These are phyloP conservation scores for Brassica hybrid DNA, from an alignment of 441 rosid genomes.

Conservation along the genomic window DNA sequence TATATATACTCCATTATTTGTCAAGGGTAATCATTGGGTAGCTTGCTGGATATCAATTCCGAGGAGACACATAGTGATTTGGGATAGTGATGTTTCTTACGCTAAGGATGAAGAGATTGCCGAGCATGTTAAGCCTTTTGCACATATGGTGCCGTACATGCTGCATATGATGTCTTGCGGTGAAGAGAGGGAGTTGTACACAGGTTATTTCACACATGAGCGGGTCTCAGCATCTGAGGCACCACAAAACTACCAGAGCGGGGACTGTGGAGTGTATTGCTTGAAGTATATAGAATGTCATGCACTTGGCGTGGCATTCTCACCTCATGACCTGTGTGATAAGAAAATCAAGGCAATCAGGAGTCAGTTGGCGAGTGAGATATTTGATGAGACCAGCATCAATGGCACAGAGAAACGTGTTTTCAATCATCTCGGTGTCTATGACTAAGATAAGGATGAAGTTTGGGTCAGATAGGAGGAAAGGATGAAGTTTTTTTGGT, in stretches of 20 bases:
- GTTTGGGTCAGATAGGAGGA: neutral
- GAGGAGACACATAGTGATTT: neutral
- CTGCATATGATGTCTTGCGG: neutral
- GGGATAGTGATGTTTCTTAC: neutral
- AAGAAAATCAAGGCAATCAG: neutral
- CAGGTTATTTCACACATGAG: neutral
- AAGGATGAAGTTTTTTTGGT: neutral
- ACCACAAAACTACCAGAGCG: neutral
- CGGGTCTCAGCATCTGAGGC: neutral
- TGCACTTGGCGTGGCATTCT: neutral
- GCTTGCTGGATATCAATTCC: neutral
- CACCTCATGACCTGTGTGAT: neutral
- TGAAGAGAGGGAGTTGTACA: neutral
- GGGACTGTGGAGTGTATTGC: neutral
- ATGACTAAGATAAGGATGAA: neutral
- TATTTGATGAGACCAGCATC: neutral
- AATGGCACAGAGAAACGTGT: neutral
- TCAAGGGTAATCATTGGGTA: neutral
- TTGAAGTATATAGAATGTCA: neutral
- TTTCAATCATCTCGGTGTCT: neutral
- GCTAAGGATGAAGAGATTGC: neutral
- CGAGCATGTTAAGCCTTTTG: slow-evolving; percentile 11
- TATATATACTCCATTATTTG: neutral
- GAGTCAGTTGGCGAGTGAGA: neutral
- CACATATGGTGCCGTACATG: neutral